phyloP scores from a whole-genome alignment of 2,329 filamentous ascomycete genomes.

The Penicillium sp. region DNA sequence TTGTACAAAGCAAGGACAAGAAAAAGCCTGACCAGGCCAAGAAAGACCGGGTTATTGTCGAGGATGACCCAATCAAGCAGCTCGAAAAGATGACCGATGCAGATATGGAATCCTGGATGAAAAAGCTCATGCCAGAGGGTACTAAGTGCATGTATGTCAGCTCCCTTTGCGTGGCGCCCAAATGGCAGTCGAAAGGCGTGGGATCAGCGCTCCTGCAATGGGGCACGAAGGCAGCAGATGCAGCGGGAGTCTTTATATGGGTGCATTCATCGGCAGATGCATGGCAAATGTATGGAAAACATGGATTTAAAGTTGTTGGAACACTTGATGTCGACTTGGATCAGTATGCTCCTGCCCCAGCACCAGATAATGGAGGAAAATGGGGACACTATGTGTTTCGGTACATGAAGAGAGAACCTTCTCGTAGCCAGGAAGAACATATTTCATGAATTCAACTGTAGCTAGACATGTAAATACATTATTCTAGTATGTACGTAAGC shows the following conservation, averaged over 20 bases:
- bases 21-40: neutral
- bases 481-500: too few species aligned
- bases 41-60: neutral
- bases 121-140: slow-evolving; percentile 3
- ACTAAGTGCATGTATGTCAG: slow-evolving; percentile 1
- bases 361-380: neutral
- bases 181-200: neutral
- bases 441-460: too few species aligned
- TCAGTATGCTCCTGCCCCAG: neutral
- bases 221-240: neutral
- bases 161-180: slow-evolving; percentile 1
- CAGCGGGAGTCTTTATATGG: slow-evolving; percentile 1
- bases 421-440: too few species aligned
- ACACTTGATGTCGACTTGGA: slow-evolving; percentile 1
- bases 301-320: neutral
- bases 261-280: neutral
- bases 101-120: neutral
- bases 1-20: neutral
- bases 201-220: slow-evolving; percentile 3
- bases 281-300: neutral
- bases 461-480: too few species aligned
- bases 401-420: slow-evolving; percentile 1
- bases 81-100: neutral
- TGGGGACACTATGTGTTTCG: slow-evolving; percentile 6
- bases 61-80: neutral